Evolutionary conservation across 192 early-diverging fungal genomes (phyloP).

Genomic region (Umbelopsis vinacea): DNA sequence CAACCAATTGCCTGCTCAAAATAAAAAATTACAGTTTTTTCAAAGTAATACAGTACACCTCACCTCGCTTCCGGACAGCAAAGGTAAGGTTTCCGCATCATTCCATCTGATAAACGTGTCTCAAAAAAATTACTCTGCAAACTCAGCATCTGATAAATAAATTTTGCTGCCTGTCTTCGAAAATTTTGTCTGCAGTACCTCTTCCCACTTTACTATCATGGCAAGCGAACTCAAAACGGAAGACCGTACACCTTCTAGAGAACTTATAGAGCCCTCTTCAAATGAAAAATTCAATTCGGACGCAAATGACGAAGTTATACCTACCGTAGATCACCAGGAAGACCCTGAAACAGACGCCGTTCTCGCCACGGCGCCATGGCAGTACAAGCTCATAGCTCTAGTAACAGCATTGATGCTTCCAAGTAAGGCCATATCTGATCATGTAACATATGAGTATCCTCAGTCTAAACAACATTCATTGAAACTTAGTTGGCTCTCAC

Average conservation of each 20-base stretch:
- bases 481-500: conserved; percentile 64
- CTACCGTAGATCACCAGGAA: neutral
- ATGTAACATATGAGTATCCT: neutral
- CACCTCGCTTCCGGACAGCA: too few species aligned
- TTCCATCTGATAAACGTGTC: neutral
- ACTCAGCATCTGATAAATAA: conserved; percentile 10
- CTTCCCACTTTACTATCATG: neutral
- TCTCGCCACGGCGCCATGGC: conserved; percentile 45
- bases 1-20: too few species aligned
- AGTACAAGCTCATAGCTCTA: conserved; percentile 61
- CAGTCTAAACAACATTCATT: neutral
- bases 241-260: neutral
- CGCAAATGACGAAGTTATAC: neutral
- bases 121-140: neutral
- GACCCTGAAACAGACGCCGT: conserved; percentile 16
- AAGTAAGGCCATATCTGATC: conserved; percentile 42
- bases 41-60: too few species aligned
- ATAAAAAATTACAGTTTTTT: too few species aligned
- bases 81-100: too few species aligned
- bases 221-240: neutral
- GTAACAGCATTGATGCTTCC: conserved; percentile 62
- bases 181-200: neutral
- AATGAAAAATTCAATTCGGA: neutral
- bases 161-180: neutral
- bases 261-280: neutral